Evolutionary conservation across 2,329 filamentous ascomycete species (phyloP).

Genomic region (Colletotrichum karsti): DNA sequence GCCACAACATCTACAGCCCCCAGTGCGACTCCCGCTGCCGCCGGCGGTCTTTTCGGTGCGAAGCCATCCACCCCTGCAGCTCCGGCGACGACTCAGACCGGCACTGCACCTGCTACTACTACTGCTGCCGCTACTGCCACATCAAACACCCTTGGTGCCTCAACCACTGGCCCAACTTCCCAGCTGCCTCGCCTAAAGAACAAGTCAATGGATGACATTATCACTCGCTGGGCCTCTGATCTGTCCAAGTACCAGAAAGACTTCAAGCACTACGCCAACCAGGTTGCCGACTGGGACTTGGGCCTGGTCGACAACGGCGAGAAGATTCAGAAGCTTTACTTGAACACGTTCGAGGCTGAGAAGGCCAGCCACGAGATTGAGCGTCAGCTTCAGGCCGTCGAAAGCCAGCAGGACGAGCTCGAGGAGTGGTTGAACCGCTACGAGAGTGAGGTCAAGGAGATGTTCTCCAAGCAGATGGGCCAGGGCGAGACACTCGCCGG

Average conservation of each 20-base stretch:
- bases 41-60: slow-evolving; percentile 42
- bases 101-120: slow-evolving; percentile 16
- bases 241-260: slow-evolving; percentile 96
- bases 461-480: slow-evolving; percentile 84
- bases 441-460: slow-evolving; percentile 88
- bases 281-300: slow-evolving; percentile 91
- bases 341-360: slow-evolving; percentile 92
- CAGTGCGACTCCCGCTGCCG: slow-evolving; percentile 38
- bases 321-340: slow-evolving; percentile 93
- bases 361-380: slow-evolving; percentile 93
- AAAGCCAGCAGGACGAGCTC: slow-evolving; percentile 92
- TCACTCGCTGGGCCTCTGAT: slow-evolving; percentile 95
- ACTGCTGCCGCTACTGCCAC: slow-evolving; percentile 32
- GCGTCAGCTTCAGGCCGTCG: slow-evolving; percentile 86
- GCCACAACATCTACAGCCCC: slow-evolving; percentile 37
- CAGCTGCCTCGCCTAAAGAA: slow-evolving; percentile 93
- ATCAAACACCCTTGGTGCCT: slow-evolving; percentile 66
- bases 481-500: slow-evolving; percentile 80
- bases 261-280: slow-evolving; percentile 88
- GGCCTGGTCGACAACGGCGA: slow-evolving; percentile 92
- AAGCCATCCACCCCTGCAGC: slow-evolving; percentile 41
- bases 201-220: slow-evolving; percentile 99
- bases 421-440: slow-evolving; percentile 90
- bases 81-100: slow-evolving; percentile 35
- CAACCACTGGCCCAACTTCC: slow-evolving; percentile 82